phyloP scores from a whole-genome alignment of 2,329 filamentous ascomycete genomes.

The Stemphylium beticola region DNA sequence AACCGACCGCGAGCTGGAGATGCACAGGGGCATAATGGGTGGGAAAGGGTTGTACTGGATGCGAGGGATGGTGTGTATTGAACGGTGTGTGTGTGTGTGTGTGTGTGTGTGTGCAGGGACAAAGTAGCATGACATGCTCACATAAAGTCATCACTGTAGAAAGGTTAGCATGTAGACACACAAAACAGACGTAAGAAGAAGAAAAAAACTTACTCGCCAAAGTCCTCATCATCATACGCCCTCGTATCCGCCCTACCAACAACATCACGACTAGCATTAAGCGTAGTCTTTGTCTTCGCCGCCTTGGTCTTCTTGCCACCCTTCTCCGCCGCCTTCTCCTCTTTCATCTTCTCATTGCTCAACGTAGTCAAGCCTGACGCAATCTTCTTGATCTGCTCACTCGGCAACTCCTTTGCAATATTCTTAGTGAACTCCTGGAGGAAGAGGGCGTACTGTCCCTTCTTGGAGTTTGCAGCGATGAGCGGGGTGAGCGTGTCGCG shows the following conservation, averaged over 20 bases:
- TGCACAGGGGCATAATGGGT: not conserved
- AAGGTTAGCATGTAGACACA: conserved; percentile 24
- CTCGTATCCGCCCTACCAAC: conserved; percentile 69
- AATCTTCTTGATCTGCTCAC: conserved; percentile 96
- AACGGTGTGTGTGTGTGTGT: not conserved
- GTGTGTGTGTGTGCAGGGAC: not conserved
- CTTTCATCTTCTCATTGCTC: conserved; percentile 97
- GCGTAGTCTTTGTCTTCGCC: conserved; percentile 88
- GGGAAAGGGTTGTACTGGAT: not conserved
- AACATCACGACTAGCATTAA: conserved; percentile 70
- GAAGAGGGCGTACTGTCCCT: conserved; percentile 89
- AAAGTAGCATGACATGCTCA: conserved; percentile 22
- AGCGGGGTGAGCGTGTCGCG: conserved; percentile 81
- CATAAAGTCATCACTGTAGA: conserved; percentile 48
- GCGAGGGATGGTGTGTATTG: not conserved
- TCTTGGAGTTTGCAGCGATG: conserved; percentile 76
- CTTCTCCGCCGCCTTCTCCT: conserved; percentile 94
- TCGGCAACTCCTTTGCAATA: conserved; percentile 83
- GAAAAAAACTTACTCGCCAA: conserved; percentile 77
- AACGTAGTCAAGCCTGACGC: conserved; percentile 85
- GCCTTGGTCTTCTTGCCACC: conserved; percentile 97
- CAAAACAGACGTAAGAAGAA: not conserved
- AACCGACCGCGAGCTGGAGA: too few species aligned
- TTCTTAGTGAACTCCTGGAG: conserved; percentile 89
- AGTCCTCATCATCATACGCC: conserved; percentile 81